phyloP scores from a whole-genome alignment of 768 basidiomycete genomes.

The Mycena maculata region DNA sequence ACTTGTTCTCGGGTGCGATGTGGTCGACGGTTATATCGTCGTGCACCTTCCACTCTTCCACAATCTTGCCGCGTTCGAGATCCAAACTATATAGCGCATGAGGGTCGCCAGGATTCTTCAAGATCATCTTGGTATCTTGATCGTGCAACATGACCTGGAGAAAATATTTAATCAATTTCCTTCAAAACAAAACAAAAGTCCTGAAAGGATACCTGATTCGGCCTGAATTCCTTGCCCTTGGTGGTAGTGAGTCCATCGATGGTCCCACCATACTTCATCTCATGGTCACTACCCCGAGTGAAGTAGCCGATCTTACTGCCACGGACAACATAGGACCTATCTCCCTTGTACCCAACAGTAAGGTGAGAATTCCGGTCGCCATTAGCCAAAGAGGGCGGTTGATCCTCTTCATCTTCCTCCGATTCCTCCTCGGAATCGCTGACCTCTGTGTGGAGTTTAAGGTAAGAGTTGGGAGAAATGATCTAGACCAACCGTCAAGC shows the following conservation, averaged over 20 bases:
- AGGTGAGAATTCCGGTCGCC: conserved; percentile 88
- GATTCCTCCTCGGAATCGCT: conserved; percentile 53
- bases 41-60: conserved; percentile 99
- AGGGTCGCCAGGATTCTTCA: conserved; percentile 86
- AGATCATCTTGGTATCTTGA: conserved; percentile 94
- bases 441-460: conserved; percentile 48
- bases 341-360: conserved; percentile 95
- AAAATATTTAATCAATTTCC: conserved; percentile 14
- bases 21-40: conserved; percentile 88
- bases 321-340: conserved; percentile 92
- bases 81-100: conserved; percentile 92
- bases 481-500: conserved; percentile 54
- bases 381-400: conserved; percentile 51
- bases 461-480: conserved; percentile 3
- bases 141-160: conserved; percentile 96
- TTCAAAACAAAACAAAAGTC: background rate
- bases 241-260: conserved; percentile 86
- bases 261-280: conserved; percentile 87
- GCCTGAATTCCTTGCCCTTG: conserved; percentile 87
- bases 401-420: conserved; percentile 58
- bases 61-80: conserved; percentile 93
- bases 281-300: conserved; percentile 73
- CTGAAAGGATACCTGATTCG: conserved; percentile 73
- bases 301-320: conserved; percentile 95
- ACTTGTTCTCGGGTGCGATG: conserved; percentile 94